Evolutionary conservation across 108 stramenopile genomes (phyloP), one percentile per base, ranked within the genome.

Genomic region (Cyclotella baltica): DNA sequence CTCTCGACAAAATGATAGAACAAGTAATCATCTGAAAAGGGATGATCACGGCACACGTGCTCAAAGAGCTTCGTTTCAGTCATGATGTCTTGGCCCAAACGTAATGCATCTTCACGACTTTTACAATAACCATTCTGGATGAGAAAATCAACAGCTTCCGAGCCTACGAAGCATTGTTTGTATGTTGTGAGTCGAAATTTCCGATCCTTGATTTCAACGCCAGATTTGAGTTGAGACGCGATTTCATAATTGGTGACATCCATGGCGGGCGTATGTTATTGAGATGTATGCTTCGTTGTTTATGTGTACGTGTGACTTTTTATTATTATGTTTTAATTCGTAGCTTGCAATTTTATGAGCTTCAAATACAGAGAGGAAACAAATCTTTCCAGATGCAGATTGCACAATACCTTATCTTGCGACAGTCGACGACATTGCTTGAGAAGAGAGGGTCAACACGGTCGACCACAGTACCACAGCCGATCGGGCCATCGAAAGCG

Each of bases 1-100:
- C 89, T 80, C n/a, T 67, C 83, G 28, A 88, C 35, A 63, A 90
- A 91, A n/a, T 87, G 65, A 61, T 83, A 91, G 37, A 87, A 88
- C 13, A 84, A 50, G 8, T 69, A 28, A 9, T 70, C 72, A 40
- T 91, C 90, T 38, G 79, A 67, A 61, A 90, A 89, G 23, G 33
- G 65, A 57, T 87, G 86, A 55, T 80, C 75, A n/a, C 76, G 57
- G 9, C 65, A 61, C 28, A 90, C 85, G 46, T 89, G 88, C 56
- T 87, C 78, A 64, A 89, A 86, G 16, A 87, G 46, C 23, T 53
- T 66, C 20, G 81, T 29, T 51, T 85, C 61, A 10, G 70, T 59
- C 35, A 74, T 73, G 52, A 92, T 29, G 0, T 4, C 25, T 43
- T 61, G 72, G 0, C 89, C 88, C 35, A 90, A 66, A 25, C 65